Evolutionary conservation across 257 asterid genomes (phyloP).

Genomic region (Linaria vulgaris): DNA sequence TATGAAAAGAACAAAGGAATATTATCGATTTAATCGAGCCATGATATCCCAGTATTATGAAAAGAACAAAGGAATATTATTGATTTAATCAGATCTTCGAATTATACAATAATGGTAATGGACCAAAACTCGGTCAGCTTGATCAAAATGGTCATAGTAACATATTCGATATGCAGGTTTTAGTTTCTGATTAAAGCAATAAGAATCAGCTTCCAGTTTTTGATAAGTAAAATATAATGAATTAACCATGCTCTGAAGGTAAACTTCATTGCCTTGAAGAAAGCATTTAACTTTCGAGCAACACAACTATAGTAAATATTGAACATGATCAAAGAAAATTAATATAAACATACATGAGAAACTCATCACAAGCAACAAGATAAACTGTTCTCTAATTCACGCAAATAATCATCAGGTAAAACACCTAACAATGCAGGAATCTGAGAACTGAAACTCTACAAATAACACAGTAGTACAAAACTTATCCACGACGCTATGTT

Average conservation of each 20-base stretch:
- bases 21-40: background rate
- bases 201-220: conserved; percentile 3
- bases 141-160: conserved; percentile 15
- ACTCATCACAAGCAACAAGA: background rate
- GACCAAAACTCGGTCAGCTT: conserved; percentile 6
- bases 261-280: background rate
- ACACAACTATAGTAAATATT: background rate
- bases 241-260: background rate
- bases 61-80: no score
- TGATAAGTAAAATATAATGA: conserved; percentile 1
- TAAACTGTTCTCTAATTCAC: background rate
- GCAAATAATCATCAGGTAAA: background rate
- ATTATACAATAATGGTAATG: background rate
- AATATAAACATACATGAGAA: background rate
- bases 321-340: conserved; percentile 6
- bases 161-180: background rate
- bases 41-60: background rate
- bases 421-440: conserved; percentile 10
- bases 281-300: background rate
- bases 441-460: conserved; percentile 1
- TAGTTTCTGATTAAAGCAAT: background rate
- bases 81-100: conserved; percentile 11
- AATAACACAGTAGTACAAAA: background rate
- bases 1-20: conserved; percentile 14
- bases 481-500: background rate